Base-by-base conservation (phyloP, 1,284 basidiomycete genomes). In the Volvariella surrecta region DNA sequence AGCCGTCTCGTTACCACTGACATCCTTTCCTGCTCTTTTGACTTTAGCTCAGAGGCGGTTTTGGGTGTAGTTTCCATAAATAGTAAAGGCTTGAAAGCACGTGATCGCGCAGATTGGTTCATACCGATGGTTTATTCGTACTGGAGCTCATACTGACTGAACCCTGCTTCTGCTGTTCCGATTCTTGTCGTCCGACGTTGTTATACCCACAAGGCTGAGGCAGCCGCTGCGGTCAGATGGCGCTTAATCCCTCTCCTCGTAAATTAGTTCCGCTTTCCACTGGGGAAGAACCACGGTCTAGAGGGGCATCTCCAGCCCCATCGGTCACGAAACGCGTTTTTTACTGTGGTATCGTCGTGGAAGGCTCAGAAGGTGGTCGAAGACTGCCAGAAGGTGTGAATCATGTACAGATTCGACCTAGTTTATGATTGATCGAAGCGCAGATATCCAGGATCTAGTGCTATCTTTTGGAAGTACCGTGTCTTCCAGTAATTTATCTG, bases 341-440 rank as follows among this genome's bases (percentile, higher is more conserved):
- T 61, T 86, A 81, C 59, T 87, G 82, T 52, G 82, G 81, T 30
- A 83, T 89, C 24, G 85, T 89, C 16, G 82, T 89, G 20, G 86
- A 89, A 60, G 82, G 79, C 41, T 76, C 80, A 31, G 80, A 82
- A 47, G 71, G 74, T 52, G 82, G 80, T 1, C 71, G 67, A 51
- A 71, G 74, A 48, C 70, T 88, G 43, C 71, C 82, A 35, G 76
- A 81, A 62, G 87, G 86, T 82, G 53, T 46, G 68, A 62, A 34
- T 21, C 37, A 15, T 13, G 30, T 46, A 30, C 38, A 15, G 43
- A 19, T 9, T 4, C 22, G 39, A 20, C 37, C 17, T 20, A 40
- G 17, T 45, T 51, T 35, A 41, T 48, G 32, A 48, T 50, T 34
- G 37, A 48, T 35, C 16, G 45, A 37, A 39, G 28, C 45, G 17